Conservation (phyloP, 1,139 yeast genomes). For the Spathaspora jeffriesii region DNA sequence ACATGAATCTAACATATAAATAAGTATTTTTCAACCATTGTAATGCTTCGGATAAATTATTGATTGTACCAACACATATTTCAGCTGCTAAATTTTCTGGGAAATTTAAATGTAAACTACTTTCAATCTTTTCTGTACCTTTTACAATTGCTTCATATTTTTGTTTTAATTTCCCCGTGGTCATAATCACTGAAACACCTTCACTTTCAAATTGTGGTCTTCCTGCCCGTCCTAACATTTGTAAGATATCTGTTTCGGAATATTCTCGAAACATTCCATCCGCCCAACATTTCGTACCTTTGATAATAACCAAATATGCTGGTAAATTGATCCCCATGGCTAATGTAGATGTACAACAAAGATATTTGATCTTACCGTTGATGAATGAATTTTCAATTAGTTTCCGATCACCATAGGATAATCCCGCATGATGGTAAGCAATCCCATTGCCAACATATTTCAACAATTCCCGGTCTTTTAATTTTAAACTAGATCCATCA, state of each 20-base stretch:
- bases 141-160: slow-evolving; percentile 42
- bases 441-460: slow-evolving; percentile 33
- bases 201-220: slow-evolving; percentile 54
- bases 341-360: slow-evolving; percentile 60
- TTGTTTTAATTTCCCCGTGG: slow-evolving; percentile 32
- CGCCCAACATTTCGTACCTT: slow-evolving; percentile 57
- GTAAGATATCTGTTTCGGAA: slow-evolving; percentile 55
- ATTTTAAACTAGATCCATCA: slow-evolving; percentile 4
- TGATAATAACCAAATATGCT: slow-evolving; percentile 58
- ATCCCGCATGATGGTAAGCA: slow-evolving; percentile 63
- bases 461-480: slow-evolving; percentile 28
- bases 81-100: slow-evolving; percentile 53
- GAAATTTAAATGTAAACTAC: slow-evolving; percentile 43
- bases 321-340: slow-evolving; percentile 67
- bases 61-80: slow-evolving; percentile 42
- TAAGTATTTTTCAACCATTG: slow-evolving; percentile 54
- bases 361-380: slow-evolving; percentile 37
- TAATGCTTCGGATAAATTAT: slow-evolving; percentile 37
- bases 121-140: slow-evolving; percentile 50
- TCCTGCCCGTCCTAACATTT: slow-evolving; percentile 66
- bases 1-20: slow-evolving; percentile 43
- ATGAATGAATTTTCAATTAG: slow-evolving; percentile 45
- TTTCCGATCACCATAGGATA: slow-evolving; percentile 42
- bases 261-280: slow-evolving; percentile 50
- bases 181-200: slow-evolving; percentile 55